Percentiles rank a stretch among this genome's conserved stretches.
Conservation (phyloP, 345 rosid genomes). For the Passiflora organensis region DNA sequence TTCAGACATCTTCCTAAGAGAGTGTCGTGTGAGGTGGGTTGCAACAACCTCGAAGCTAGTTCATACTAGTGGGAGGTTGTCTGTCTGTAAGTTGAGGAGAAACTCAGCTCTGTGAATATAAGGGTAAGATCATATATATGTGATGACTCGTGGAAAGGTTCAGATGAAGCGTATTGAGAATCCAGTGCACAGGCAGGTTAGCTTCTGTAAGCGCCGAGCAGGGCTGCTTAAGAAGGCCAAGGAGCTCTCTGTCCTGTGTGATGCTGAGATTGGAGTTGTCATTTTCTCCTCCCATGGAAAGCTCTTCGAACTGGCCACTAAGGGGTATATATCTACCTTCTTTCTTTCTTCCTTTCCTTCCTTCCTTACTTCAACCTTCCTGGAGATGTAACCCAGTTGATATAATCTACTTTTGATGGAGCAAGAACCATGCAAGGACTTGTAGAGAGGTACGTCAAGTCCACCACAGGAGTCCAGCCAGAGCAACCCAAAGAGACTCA, state of each 20-base stretch:
- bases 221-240: conserved; percentile 99
- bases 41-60: conserved; percentile 94
- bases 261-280: conserved; percentile 85
- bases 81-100: conserved; percentile 11
- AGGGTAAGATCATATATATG: no score
- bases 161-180: conserved; percentile 85
- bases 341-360: background rate
- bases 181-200: conserved; percentile 88
- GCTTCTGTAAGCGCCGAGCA: conserved; percentile 91
- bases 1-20: no score
- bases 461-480: conserved; percentile 33
- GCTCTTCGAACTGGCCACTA: conserved; percentile 77
- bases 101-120: no score
- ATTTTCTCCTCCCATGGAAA: conserved; percentile 79
- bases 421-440: conserved; percentile 37
- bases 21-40: background rate
- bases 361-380: no score
- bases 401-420: no score
- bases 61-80: conserved; percentile 95
- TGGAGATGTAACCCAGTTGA: no score
- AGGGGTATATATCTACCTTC: conserved; percentile 36
- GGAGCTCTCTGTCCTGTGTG: conserved; percentile 91
- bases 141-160: conserved; percentile 88
- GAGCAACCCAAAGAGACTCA: conserved; percentile 7
- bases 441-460: conserved; percentile 32